A percentile compares a stretch with the other conserved stretches of the same genome.
Conservation (phyloP, 2,329 filamentous ascomycete genomes). For the Mycogone perniciosa region DNA sequence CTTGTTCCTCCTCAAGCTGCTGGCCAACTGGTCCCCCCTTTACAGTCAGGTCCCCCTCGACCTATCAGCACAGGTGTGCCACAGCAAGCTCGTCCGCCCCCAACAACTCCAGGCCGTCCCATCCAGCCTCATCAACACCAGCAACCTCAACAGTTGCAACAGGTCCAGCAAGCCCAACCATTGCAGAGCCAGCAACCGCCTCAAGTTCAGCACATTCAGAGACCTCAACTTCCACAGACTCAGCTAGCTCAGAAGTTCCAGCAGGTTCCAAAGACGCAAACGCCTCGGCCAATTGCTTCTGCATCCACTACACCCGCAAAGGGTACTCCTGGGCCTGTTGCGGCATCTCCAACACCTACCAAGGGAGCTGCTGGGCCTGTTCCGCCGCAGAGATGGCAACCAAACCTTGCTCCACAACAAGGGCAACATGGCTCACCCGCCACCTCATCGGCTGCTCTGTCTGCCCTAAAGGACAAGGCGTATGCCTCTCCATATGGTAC, state of each 20-base stretch:
- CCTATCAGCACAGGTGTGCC: conserved; percentile 17
- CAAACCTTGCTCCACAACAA: conserved; percentile 23
- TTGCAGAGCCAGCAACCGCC: neutral
- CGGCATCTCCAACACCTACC: conserved; percentile 19
- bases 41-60: conserved; percentile 29
- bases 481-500: conserved; percentile 24
- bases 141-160: conserved; percentile 14
- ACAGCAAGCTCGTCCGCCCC: conserved; percentile 25
- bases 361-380: conserved; percentile 2
- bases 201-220: conserved; percentile 6
- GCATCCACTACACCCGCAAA: conserved; percentile 24
- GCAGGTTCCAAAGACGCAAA: conserved; percentile 8
- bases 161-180: conserved; percentile 4
- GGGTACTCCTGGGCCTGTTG: conserved; percentile 16
- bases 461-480: conserved; percentile 24
- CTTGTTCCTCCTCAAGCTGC: conserved; percentile 30
- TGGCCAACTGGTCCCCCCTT: conserved; percentile 29
- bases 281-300: conserved; percentile 27
- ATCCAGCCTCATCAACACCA: conserved; percentile 25
- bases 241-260: conserved; percentile 13
- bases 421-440: conserved; percentile 14
- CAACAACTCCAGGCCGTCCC: conserved; percentile 28
- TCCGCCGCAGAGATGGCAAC: conserved; percentile 27
- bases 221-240: conserved; percentile 2
- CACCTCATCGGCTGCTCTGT: conserved; percentile 20